Percentiles rank a stretch among this genome's conserved stretches.
These are phyloP conservation scores for Phoenix dactylifera DNA, from an alignment of 176 grass and related monocot species.

Conservation along the genomic window DNA sequence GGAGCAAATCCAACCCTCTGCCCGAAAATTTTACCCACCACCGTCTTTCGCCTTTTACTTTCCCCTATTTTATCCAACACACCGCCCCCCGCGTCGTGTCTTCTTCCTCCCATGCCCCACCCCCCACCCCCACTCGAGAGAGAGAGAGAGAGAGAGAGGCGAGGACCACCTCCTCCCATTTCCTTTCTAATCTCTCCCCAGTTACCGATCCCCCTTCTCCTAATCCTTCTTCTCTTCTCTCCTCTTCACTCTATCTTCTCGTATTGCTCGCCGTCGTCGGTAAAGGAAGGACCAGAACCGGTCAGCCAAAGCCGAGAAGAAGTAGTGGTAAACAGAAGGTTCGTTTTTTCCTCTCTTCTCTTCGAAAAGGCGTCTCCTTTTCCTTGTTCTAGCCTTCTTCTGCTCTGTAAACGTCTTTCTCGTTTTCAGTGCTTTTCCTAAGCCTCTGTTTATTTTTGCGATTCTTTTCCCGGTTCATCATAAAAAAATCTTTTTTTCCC, in stretches of 20 bases:
- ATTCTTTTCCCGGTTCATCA: background rate
- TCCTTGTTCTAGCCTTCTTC: background rate
- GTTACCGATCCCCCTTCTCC: background rate
- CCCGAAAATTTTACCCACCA: too few relatives aligned
- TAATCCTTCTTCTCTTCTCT: background rate
- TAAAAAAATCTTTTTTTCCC: background rate
- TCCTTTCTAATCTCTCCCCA: background rate
- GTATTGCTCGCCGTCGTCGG: background rate
- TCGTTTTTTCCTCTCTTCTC: too few relatives aligned
- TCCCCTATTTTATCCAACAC: too few relatives aligned
- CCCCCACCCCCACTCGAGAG: background rate
- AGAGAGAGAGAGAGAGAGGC: background rate
- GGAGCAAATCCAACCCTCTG: too few relatives aligned
- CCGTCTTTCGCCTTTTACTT: too few relatives aligned
- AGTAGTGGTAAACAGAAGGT: background rate
- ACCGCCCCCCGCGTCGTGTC: too few relatives aligned
- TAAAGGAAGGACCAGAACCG: background rate
- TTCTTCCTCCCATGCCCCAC: background rate
- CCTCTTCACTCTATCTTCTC: background rate
- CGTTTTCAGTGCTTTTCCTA: background rate
- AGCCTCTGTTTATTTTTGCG: background rate
- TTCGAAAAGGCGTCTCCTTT: background rate
- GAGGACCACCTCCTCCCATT: background rate
- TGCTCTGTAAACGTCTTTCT: background rate
- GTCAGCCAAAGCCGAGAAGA: background rate